Conservation (phyloP, 805 yeast species). For the Pichia deserticola region DNA sequence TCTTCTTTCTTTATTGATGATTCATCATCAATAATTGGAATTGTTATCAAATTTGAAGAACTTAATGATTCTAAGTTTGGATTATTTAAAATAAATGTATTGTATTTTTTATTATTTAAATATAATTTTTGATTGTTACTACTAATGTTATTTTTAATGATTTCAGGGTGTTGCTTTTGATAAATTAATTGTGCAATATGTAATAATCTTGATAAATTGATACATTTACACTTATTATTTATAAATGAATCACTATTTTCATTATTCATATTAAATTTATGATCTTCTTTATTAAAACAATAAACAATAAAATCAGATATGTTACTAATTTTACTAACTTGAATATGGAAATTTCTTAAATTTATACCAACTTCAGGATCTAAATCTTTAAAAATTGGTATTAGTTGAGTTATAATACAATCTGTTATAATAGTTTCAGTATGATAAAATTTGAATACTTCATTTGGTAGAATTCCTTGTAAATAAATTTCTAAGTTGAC, state of each 20-base stretch:
- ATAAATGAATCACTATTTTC: conserved; percentile 7
- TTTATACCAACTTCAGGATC: conserved; percentile 71
- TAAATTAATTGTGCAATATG: conserved; percentile 36
- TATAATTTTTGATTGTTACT: background rate
- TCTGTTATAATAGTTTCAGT: conserved; percentile 33
- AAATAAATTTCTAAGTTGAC: conserved; percentile 23
- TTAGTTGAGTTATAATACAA: conserved; percentile 33
- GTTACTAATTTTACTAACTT: conserved; percentile 69
- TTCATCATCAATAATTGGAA: conserved; percentile 20
- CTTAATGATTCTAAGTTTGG: conserved; percentile 15
- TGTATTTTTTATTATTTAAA: conserved; percentile 15
- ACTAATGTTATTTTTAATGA: conserved; percentile 2
- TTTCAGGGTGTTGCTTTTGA: conserved; percentile 20
- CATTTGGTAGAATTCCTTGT: conserved; percentile 21
- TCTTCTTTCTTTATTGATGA: conserved; percentile 20
- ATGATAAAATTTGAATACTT: conserved; percentile 16
- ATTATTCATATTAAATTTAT: conserved; percentile 18
- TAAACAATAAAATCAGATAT: conserved; percentile 76
- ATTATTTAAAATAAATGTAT: conserved; percentile 23
- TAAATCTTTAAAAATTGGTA: conserved; percentile 49
- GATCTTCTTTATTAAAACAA: conserved; percentile 40
- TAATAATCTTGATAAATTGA: conserved; percentile 33
- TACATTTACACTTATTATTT: conserved; percentile 29
- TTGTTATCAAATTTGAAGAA: conserved; percentile 20
- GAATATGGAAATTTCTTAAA: conserved; percentile 78